Evolutionary conservation across 805 yeast species (phyloP).

Genomic region (Pichia insulana): DNA sequence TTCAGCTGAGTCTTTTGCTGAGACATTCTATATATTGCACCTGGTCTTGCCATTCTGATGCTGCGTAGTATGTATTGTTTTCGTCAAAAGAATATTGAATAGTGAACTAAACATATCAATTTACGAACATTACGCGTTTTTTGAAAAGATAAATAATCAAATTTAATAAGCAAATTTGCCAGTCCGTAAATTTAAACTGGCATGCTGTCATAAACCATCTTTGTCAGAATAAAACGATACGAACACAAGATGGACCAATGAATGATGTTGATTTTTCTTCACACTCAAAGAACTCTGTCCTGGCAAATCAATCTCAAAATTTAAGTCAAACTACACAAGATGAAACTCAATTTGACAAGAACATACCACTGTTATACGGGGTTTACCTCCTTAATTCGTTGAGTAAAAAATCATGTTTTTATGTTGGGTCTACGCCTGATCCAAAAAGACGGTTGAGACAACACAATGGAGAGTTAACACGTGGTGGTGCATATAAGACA

Average conservation of each 20-base stretch:
- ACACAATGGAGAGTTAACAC: constrained; percentile 60
- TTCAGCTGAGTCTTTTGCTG: constrained; percentile 15
- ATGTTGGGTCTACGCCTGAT: constrained; percentile 78
- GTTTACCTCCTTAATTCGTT: constrained; percentile 62
- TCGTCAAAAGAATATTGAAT: no score
- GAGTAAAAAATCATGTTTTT: constrained; percentile 49
- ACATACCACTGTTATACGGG: constrained; percentile 46
- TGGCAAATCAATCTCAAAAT: no score
- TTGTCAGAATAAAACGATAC: no score
- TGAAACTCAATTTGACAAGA: background rate
- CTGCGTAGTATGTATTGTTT: background rate
- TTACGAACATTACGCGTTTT: no score
- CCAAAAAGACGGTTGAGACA: constrained; percentile 61
- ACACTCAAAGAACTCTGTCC: background rate
- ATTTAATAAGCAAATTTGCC: no score
- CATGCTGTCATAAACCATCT: no score
- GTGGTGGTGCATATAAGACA: constrained; percentile 67
- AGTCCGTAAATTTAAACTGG: no score
- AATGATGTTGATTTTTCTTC: background rate
- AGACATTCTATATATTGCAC: constrained; percentile 27
- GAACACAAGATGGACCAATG: background rate
- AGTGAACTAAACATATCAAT: no score
- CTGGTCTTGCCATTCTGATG: constrained; percentile 27
- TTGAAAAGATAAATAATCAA: no score
- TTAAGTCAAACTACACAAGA: background rate